Conservation (phyloP, 768 basidiomycete genomes). For the Roridomyces roridus region DNA sequence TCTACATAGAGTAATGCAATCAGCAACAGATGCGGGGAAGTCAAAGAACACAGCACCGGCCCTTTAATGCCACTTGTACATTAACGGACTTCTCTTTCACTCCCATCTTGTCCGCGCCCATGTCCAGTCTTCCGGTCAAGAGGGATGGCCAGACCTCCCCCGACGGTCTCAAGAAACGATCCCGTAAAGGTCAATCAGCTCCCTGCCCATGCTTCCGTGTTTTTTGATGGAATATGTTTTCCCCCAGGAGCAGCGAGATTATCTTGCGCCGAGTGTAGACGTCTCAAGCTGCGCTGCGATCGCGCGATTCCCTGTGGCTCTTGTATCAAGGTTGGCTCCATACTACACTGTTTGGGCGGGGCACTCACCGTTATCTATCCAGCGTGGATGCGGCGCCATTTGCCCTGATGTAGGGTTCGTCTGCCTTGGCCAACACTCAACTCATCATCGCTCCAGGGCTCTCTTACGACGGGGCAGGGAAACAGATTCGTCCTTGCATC, state of each 20-base stretch:
- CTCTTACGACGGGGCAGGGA: slow-evolving; percentile 81
- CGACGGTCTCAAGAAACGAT: slow-evolving; percentile 59
- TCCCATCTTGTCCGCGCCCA: slow-evolving; percentile 27
- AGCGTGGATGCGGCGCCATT: slow-evolving; percentile 79
- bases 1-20: too few species aligned
- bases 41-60: too few species aligned
- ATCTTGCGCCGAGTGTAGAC: too few species aligned
- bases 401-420: slow-evolving; percentile 72
- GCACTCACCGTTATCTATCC: slow-evolving; percentile 24
- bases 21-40: too few species aligned
- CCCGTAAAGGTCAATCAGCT: too few species aligned
- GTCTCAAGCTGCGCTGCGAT: slow-evolving; percentile 80
- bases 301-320: slow-evolving; percentile 79
- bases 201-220: too few species aligned
- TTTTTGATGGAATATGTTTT: too few species aligned
- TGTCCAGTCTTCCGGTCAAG: slow-evolving; percentile 43
- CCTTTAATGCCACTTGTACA: not conserved
- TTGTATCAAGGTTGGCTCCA: slow-evolving; percentile 69
- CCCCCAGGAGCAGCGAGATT: too few species aligned
- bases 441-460: slow-evolving; percentile 52
- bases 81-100: not conserved
- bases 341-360: not conserved
- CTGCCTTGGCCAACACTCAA: slow-evolving; percentile 9
- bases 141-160: slow-evolving; percentile 29
- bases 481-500: slow-evolving; percentile 85